These are phyloP conservation scores for Aspergillus cavernicola DNA, from an alignment of 495 filamentous ascomycete species.

Conservation along the genomic window DNA sequence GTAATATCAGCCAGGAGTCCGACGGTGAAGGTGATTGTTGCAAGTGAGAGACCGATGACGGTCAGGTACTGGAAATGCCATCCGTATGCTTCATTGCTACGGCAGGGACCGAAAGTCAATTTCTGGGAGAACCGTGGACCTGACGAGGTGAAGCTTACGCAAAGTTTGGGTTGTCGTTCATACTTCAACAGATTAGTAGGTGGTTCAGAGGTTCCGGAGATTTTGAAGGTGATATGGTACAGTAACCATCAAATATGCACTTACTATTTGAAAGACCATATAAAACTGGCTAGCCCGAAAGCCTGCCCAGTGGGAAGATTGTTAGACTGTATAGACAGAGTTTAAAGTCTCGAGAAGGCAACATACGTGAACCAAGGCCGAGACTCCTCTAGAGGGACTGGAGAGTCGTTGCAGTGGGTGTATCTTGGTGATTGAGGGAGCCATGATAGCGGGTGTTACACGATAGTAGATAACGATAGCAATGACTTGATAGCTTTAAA, in stretches of 20 bases:
- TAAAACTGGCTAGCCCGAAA: slow-evolving; percentile 62
- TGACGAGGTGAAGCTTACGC: slow-evolving; percentile 28
- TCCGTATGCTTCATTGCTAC: slow-evolving; percentile 66
- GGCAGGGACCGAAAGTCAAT: slow-evolving; percentile 14
- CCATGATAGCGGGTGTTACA: slow-evolving; percentile 6
- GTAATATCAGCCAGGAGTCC: slow-evolving; percentile 73
- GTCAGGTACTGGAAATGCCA: slow-evolving; percentile 85
- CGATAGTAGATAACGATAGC: background rate
- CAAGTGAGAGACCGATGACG: slow-evolving; percentile 71
- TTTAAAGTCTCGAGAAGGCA: background rate
- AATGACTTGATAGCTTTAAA: background rate
- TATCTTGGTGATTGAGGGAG: slow-evolving; percentile 21
- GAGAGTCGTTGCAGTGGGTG: slow-evolving; percentile 71
- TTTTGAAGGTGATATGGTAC: too few species aligned
- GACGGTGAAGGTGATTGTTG: slow-evolving; percentile 63
- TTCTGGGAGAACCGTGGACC: background rate
- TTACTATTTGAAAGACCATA: slow-evolving; percentile 65
- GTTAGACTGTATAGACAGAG: background rate
- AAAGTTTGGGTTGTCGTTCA: slow-evolving; percentile 43
- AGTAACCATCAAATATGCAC: too few species aligned
- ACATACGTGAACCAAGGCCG: slow-evolving; percentile 66
- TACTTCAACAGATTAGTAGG: slow-evolving; percentile 21
- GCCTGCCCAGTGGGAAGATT: background rate
- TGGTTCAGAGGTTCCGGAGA: too few species aligned
- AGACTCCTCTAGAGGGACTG: slow-evolving; percentile 68